A percentile compares a stretch with the other conserved stretches of the same genome.
Evolutionary conservation across 805 yeast species (phyloP).

Genomic region (Myxozyma vanderwaltii): DNA sequence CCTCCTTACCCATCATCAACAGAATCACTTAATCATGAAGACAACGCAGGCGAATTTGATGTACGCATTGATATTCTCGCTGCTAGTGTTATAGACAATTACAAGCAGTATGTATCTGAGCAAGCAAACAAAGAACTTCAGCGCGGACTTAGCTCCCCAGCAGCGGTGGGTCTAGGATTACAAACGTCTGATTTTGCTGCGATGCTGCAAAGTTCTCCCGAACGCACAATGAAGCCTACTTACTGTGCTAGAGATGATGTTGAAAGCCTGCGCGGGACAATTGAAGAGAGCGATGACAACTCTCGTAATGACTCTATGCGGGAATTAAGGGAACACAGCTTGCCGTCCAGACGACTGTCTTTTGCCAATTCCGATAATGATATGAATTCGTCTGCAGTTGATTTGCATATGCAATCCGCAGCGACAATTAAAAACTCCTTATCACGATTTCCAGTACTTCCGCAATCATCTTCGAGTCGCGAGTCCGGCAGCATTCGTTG

Average conservation of each 20-base stretch:
- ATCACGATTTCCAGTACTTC: neutral
- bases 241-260: constrained; percentile 1
- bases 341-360: neutral
- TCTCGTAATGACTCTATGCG: neutral
- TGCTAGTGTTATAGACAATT: constrained; percentile 33
- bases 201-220: constrained; percentile 12
- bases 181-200: neutral
- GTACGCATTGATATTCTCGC: constrained; percentile 40
- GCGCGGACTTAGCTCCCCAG: neutral
- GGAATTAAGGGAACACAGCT: neutral
- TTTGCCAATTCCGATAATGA: neutral
- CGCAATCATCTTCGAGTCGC: neutral
- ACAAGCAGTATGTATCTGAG: constrained; percentile 14
- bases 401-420: neutral
- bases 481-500: neutral
- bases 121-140: neutral
- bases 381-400: neutral
- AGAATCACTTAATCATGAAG: neutral
- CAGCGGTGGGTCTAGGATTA: constrained; percentile 3
- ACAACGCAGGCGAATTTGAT: constrained; percentile 6
- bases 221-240: constrained; percentile 1
- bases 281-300: neutral
- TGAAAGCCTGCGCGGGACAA: constrained; percentile 12
- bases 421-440: neutral
- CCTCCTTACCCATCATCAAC: neutral